Evolutionary conservation across 176 grass and related monocot species (phyloP), one percentile per base, ranked within the genome.

Genomic region (Oryza meridionalis): DNA sequence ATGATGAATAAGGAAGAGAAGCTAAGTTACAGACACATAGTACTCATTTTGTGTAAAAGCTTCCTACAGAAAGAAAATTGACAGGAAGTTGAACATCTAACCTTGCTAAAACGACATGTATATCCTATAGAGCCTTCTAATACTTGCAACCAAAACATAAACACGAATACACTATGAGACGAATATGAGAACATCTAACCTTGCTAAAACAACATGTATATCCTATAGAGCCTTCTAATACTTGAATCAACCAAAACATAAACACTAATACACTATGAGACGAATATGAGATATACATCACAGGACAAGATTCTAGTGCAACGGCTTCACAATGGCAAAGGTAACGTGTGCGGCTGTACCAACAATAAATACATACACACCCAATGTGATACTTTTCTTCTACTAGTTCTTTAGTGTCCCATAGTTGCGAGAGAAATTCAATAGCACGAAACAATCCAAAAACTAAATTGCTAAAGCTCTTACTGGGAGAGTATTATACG

Each of bases 41-140:
- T 15, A 4, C 38, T 12, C 47, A 40, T 37, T 68, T 47, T 47
- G 17, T 1, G 1, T 21, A 16, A 27, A 82, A 46, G 19, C 10
- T 47, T 25, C 16, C 19, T 38, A 87, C 24, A 76, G 21, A 81
- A 33, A 75, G 17, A 22, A 87, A 55, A 84, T 58, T 4, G 1
- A 81, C 40, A 69, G 43, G 43, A 32, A 45, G 63, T 38, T 19
- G 9, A 80, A 78, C 14, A 26, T 8, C 8, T 49, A 80, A 74
- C 37, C 17, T 78, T 63, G 9, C 24, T 35, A 35, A 35, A 66
- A 71, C 21, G 38, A 73, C 33, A 63, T 49, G 33, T 31, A 31
- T 31, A 31, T 31, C 29, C 29, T 31, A 31, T 31, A 31, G 29
- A 31, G 29, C 29, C 29, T 31, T 31, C 29, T 31, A 31, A 31